These are phyloP conservation scores for Clarireedia hainanense DNA, from an alignment of 2,329 filamentous ascomycete species.

Conservation along the genomic window DNA sequence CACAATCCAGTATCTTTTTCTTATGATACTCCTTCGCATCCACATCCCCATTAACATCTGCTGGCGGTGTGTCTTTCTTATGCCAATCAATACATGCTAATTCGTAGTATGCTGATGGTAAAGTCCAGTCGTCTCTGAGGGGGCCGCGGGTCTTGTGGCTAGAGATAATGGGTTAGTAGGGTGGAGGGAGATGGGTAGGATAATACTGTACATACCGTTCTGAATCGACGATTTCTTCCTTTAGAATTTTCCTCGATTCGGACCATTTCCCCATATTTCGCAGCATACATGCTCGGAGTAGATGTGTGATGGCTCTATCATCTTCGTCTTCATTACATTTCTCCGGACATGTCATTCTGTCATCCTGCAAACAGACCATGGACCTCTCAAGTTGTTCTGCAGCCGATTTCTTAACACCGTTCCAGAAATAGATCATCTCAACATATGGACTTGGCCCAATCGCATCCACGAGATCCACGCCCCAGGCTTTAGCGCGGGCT, in stretches of 20 bases:
- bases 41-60: constrained; percentile 33
- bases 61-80: constrained; percentile 38
- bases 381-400: constrained; percentile 55
- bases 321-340: constrained; percentile 47
- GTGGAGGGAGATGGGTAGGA: constrained; percentile 9
- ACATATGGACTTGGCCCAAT: constrained; percentile 72
- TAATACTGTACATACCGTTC: constrained; percentile 44
- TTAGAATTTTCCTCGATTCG: constrained; percentile 58
- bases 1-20: constrained; percentile 50
- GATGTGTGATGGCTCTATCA: constrained; percentile 54
- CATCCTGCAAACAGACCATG: constrained; percentile 55
- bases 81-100: constrained; percentile 76
- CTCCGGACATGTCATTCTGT: constrained; percentile 42
- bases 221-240: constrained; percentile 54
- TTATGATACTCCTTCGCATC: constrained; percentile 51
- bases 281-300: constrained; percentile 59
- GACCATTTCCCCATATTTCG: constrained; percentile 54
- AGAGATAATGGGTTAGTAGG: no score
- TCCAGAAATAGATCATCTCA: constrained; percentile 95
- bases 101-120: constrained; percentile 77
- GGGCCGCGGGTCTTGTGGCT: constrained; percentile 50
- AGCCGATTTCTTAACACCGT: constrained; percentile 76
- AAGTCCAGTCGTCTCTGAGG: constrained; percentile 60
- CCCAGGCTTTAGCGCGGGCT: constrained; percentile 58
- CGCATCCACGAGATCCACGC: constrained; percentile 67